Base-by-base conservation (phyloP, 2,329 filamentous ascomycete species). In the Ophiostoma fasciatum region DNA sequence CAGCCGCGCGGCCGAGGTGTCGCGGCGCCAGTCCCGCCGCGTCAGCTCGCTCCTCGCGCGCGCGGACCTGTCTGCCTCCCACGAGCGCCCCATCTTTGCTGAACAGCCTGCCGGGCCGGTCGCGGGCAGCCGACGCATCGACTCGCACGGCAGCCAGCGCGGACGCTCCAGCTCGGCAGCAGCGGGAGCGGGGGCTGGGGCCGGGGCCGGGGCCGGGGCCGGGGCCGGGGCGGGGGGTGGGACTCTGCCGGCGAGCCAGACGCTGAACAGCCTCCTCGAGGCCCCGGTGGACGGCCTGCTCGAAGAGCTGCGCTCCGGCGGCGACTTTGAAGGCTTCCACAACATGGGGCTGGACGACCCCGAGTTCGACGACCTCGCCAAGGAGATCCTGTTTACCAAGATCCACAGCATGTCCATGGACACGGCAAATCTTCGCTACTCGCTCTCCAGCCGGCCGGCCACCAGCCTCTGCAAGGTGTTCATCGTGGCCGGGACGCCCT, bases 21-120 rank as follows among this genome's bases (percentile, higher is more conserved):
- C 66, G 0, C 60, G 73, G 35, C 63, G 73, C 40, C 73, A 72
- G 42, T 78, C 74, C 14, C 74, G 90, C 29, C 74, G 90, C 34
- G 80, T 96, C 19, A 98, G 90, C 60, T 96, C 88, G 13, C 71
- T 94, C 58, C 65, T 94, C 36, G 87, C 87, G 13, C 71, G 88
- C 48, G 81, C 82, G 22, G 88, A 94, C 51, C 62, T 94, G 15
- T 88, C 83, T 1, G 78, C 82, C 9, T 90, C 79, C 13, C 82
- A 88, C 45, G 85, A 93, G 46, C 71, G 82, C 48, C 68, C 77
- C 1, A 70, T 77, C n/a, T 92, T 93, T 51, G 70, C 76, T 20
- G 85, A 94, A 33, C 71, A 68, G 52, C 57, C 52, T 45, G 64
- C 54, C 3, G 50, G 58, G 8, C 48, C 59, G 8, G 55, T 22